A percentile compares a stretch with the other conserved stretches of the same genome.
Evolutionary conservation across 768 basidiomycete genomes (phyloP).

Genomic region (Boletus sensibilis): DNA sequence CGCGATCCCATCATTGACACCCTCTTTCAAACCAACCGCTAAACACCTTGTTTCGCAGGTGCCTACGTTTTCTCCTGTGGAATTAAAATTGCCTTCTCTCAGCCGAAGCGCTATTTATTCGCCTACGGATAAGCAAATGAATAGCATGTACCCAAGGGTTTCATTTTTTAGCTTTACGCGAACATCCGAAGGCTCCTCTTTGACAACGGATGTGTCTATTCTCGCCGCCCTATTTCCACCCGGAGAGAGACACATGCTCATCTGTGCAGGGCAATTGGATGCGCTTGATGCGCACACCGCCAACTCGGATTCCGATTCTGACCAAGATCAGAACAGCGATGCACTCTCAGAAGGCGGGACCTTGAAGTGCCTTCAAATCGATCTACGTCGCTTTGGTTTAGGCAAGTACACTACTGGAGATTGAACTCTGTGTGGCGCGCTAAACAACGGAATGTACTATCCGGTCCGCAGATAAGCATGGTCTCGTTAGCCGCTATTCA

Average conservation of each 20-base stretch:
- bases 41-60: constrained; percentile 39
- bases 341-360: constrained; percentile 37
- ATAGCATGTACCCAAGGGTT: constrained; percentile 30
- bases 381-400: constrained; percentile 68
- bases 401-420: constrained; percentile 40
- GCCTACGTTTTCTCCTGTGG: constrained; percentile 31
- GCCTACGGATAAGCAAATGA: constrained; percentile 16
- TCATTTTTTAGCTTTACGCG: constrained; percentile 81
- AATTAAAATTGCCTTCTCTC: constrained; percentile 10
- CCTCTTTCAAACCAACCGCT: constrained; percentile 37
- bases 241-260: constrained; percentile 71
- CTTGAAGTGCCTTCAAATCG: constrained; percentile 72
- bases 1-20: constrained; percentile 27
- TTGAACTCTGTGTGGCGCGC: background rate
- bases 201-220: constrained; percentile 67
- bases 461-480: constrained; percentile 59
- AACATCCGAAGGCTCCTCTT: constrained; percentile 71
- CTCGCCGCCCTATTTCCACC: constrained; percentile 70
- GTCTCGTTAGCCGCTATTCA: constrained; percentile 75
- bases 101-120: constrained; percentile 9
- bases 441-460: constrained; percentile 6
- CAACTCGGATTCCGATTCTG: constrained; percentile 35
- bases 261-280: constrained; percentile 69
- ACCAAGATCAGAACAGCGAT: constrained; percentile 39
- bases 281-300: constrained; percentile 43